Evolutionary conservation across 768 basidiomycete genomes (phyloP).

Genomic region (Royoungia palumana): DNA sequence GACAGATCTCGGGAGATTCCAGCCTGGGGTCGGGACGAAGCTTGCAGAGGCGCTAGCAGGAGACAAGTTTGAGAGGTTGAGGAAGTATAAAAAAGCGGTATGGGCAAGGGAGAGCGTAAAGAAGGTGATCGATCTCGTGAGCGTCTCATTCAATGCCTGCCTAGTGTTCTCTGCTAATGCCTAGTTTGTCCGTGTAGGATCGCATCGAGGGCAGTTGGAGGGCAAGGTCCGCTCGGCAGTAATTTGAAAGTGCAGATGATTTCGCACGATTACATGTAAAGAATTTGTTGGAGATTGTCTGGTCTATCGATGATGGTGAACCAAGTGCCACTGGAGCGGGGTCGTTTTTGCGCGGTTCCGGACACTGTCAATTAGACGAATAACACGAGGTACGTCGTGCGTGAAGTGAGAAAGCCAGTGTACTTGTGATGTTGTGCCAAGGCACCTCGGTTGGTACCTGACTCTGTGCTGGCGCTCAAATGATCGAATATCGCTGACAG

Average conservation of each 20-base stretch:
- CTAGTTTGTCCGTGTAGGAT: slow-evolving; percentile 1
- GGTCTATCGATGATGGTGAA: too few relatives aligned
- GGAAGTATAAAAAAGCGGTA: slow-evolving; percentile 46
- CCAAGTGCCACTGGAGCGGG: too few relatives aligned
- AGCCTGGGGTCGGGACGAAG: slow-evolving; percentile 44
- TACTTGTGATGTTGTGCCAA: too few relatives aligned
- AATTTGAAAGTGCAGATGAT: background rate
- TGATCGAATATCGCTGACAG: too few relatives aligned
- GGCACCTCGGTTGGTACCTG: too few relatives aligned
- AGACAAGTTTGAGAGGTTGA: slow-evolving; percentile 45
- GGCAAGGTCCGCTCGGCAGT: background rate
- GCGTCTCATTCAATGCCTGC: background rate
- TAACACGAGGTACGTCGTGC: too few relatives aligned
- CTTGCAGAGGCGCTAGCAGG: slow-evolving; percentile 39
- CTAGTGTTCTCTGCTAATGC: background rate
- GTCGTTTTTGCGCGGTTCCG: too few relatives aligned
- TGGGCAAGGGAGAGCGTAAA: slow-evolving; percentile 34
- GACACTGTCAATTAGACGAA: too few relatives aligned
- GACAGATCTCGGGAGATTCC: slow-evolving; percentile 49
- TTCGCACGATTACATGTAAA: too few relatives aligned
- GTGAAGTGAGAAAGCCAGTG: too few relatives aligned
- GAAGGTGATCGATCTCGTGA: slow-evolving; percentile 8
- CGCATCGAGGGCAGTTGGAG: background rate
- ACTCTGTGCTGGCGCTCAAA: too few relatives aligned
- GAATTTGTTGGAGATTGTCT: too few relatives aligned